Base-by-base conservation (phyloP, 441 rosid genomes). In the Omphalea diandra region DNA sequence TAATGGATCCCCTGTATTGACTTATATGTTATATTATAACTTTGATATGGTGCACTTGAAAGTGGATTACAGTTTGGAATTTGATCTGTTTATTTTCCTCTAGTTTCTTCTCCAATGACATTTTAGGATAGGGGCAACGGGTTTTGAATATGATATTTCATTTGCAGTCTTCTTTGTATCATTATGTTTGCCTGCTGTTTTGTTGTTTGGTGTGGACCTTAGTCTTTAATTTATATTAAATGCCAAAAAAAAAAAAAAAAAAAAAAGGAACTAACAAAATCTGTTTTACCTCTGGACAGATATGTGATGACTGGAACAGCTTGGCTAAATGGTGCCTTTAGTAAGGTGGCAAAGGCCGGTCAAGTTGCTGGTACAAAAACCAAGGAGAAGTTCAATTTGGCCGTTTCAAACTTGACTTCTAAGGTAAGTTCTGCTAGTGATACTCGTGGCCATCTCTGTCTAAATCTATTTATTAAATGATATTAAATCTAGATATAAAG, bases 261-360 rank as follows among this genome's bases (percentile, higher is more conserved):
- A 29, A 31, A 3, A 59, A 2, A 15, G 1, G 41, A 35, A 41
- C 75, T 71, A 53, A 32, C 32, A 3, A 46, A 59, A 38, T 65
- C 50, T 67, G 18, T 55, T 68, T 72, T 71, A 65, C 47, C 56
- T 47, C 47, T 71, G 63, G 53, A 63, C 80, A 92, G 99, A 77
- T 92, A 95, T 6, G 95, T 95, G 61, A 88, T 90, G 14, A 88
- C 89, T 0, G 98, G 99, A 78, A 73, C 98, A 73, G 85, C 98
- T 64, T 95, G 99, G 99, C 73, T 95, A 50, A 95, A 88, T 76
- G 98, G 96, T 24, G 91, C 99, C 24, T 89, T 94, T 73, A 82
- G 83, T 79, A 94, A 85, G 80, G 90, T 92, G 17, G 93, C 97
- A 32, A 92, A 83, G 84, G 99, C 86, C 29, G 92, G 99, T 70